These are phyloP conservation scores for Cystobasidium onofrii DNA, from an alignment of 768 basidiomycete genomes.

Conservation along the genomic window DNA sequence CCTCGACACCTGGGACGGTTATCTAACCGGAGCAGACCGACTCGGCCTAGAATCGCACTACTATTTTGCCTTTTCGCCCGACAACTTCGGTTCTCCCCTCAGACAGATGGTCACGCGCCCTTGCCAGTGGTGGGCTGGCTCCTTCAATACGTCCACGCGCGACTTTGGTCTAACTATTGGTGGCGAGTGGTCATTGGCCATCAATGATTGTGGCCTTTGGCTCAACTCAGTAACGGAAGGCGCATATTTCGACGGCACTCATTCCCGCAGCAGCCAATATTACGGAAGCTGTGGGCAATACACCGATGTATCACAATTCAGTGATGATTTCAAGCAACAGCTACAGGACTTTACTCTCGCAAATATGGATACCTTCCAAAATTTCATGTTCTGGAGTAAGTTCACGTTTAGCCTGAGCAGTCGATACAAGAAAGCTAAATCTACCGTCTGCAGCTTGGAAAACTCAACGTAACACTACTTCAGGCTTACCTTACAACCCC, in stretches of 20 bases:
- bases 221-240: slow-evolving; percentile 44
- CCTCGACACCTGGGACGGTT: slow-evolving; percentile 59
- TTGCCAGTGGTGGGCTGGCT: slow-evolving; percentile 34
- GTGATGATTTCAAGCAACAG: slow-evolving; percentile 25
- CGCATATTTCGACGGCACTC: slow-evolving; percentile 21
- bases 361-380: slow-evolving; percentile 24
- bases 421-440: not conserved
- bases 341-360: slow-evolving; percentile 18
- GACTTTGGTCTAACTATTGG: slow-evolving; percentile 49
- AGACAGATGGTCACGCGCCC: slow-evolving; percentile 2
- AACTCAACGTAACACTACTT: slow-evolving; percentile 12
- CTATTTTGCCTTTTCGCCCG: slow-evolving; percentile 38
- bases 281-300: slow-evolving; percentile 16
- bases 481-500: slow-evolving; percentile 17
- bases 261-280: not conserved
- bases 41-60: slow-evolving; percentile 66
- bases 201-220: slow-evolving; percentile 56
- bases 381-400: slow-evolving; percentile 30
- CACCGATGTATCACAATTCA: slow-evolving; percentile 12
- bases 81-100: slow-evolving; percentile 4
- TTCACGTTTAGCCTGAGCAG: not conserved
- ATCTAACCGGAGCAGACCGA: slow-evolving; percentile 73
- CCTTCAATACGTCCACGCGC: slow-evolving; percentile 63
- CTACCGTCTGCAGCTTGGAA: slow-evolving; percentile 16
- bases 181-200: slow-evolving; percentile 52